Conservation (phyloP, 331 rosid genomes). For the Pyrus hybrid region DNA sequence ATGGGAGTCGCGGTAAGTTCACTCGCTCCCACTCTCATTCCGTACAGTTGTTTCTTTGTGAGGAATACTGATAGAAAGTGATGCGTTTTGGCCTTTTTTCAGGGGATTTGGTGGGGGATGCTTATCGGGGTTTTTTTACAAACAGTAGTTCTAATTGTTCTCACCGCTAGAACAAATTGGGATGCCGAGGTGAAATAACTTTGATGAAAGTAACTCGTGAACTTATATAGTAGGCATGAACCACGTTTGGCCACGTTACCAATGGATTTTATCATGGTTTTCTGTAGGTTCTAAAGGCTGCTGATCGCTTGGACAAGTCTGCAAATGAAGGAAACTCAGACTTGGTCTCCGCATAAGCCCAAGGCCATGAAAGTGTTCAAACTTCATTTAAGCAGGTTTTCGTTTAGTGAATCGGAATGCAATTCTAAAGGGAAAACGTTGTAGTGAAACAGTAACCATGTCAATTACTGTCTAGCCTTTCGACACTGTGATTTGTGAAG, state of each 20-base stretch:
- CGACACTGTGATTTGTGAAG: too few relatives aligned
- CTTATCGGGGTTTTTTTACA: conserved; percentile 67
- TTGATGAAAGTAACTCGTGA: not conserved
- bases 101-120: conserved; percentile 97
- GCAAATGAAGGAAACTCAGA: conserved; percentile 25
- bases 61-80: not conserved
- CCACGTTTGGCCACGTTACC: too few relatives aligned
- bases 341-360: not conserved
- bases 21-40: conserved; percentile 3
- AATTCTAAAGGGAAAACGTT: not conserved
- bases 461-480: not conserved
- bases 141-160: conserved; percentile 44
- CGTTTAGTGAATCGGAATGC: not conserved
- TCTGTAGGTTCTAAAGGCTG: conserved; percentile 51
- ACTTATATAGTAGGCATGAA: too few relatives aligned
- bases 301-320: conserved; percentile 43
- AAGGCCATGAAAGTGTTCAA: not conserved
- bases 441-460: not conserved
- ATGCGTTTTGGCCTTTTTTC: not conserved
- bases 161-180: conserved; percentile 75
- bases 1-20: conserved; percentile 65
- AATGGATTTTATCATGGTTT: too few relatives aligned
- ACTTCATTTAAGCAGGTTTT: not conserved
- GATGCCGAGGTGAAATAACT: conserved; percentile 38
- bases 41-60: not conserved